A percentile compares a stretch with the other conserved stretches of the same genome.
Conservation (phyloP, 441 rosid genomes). For the Populus hybrid region DNA sequence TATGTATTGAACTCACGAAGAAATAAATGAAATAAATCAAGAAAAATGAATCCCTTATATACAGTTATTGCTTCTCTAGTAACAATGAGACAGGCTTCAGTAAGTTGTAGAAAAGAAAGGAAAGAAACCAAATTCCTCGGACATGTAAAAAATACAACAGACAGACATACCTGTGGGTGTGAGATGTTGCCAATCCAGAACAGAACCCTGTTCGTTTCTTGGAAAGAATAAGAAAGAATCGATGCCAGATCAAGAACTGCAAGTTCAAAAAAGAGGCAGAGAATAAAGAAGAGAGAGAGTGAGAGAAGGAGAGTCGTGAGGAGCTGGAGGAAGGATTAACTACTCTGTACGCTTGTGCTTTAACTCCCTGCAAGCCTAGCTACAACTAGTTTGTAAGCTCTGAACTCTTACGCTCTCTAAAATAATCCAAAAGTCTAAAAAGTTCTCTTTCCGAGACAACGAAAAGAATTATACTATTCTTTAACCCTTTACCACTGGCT, state of each 20-base stretch:
- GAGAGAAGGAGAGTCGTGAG: not conserved
- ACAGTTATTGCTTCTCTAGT: not conserved
- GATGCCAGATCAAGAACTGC: not conserved
- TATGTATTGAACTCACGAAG: not conserved
- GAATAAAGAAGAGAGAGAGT: conserved; percentile 11
- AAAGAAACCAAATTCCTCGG: not conserved
- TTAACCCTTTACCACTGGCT: not conserved
- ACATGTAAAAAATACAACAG: not conserved
- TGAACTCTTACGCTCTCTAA: not conserved
- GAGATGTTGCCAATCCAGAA: conserved; percentile 1
- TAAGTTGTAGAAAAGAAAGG: not conserved
- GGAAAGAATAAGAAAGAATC: conserved; percentile 15
- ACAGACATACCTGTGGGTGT: conserved; percentile 18
- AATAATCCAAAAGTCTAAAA: not conserved
- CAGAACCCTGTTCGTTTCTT: conserved; percentile 13
- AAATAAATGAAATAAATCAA: too few relatives aligned
- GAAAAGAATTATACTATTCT: not conserved
- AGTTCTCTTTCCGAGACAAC: not conserved
- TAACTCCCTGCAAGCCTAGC: not conserved
- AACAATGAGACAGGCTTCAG: not conserved
- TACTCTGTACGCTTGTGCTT: conserved; percentile 29
- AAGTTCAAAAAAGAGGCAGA: conserved; percentile 1
- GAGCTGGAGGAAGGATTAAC: conserved; percentile 37
- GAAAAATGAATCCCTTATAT: not conserved
- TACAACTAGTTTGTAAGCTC: too few relatives aligned